phyloP scores from a whole-genome alignment of 2,329 filamentous ascomycete genomes.

The Elsinoe ampelina region DNA sequence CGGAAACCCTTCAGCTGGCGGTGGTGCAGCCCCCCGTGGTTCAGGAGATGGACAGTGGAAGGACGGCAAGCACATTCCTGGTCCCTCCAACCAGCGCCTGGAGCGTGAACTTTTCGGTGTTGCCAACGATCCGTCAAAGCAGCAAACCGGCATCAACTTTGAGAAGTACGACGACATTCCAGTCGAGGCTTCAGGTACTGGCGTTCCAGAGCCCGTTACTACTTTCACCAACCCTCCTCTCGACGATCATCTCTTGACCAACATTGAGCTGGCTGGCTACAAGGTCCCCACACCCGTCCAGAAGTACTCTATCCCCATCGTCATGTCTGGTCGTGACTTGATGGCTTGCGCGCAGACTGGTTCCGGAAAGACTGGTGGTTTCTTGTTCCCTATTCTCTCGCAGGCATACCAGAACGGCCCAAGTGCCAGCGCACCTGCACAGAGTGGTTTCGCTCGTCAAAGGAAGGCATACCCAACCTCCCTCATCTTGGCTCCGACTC shows the following conservation, averaged over 20 bases:
- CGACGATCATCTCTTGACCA: constrained; percentile 83
- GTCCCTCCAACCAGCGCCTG: constrained; percentile 74
- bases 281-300: constrained; percentile 94
- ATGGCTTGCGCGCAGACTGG: constrained; percentile 99
- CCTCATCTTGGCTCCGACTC: constrained; percentile 88
- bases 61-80: constrained; percentile 91
- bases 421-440: constrained; percentile 51
- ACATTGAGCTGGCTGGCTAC: constrained; percentile 92
- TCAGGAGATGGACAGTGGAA: constrained; percentile 95
- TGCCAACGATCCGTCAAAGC: constrained; percentile 84
- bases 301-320: constrained; percentile 98
- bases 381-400: constrained; percentile 98
- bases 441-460: constrained; percentile 75
- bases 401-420: constrained; percentile 90
- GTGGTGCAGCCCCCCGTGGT: constrained; percentile 55
- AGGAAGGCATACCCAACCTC: constrained; percentile 97
- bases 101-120: constrained; percentile 95
- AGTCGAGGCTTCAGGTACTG: constrained; percentile 87
- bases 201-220: constrained; percentile 85
- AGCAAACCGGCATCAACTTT: constrained; percentile 99
- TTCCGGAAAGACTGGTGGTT: constrained; percentile 99
- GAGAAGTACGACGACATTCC: constrained; percentile 99
- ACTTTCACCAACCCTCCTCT: constrained; percentile 90
- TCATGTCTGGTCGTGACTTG: constrained; percentile 93
- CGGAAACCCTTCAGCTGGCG: constrained; percentile 44